Evolutionary conservation across 1,139 yeast genomes (phyloP).

Genomic region (Scheffersomyces segobiensis): DNA sequence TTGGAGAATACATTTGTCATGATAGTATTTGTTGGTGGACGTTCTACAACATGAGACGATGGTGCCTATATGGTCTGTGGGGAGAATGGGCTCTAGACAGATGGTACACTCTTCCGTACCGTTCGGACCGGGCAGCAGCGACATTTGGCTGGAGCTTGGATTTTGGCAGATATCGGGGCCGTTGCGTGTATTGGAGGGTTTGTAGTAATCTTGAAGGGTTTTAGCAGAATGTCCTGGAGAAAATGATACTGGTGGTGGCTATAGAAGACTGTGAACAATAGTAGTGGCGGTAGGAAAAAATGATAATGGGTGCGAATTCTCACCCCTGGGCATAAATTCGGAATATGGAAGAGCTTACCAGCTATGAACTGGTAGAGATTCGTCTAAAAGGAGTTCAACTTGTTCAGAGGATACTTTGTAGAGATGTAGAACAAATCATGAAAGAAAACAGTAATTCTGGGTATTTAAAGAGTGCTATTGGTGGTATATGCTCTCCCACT

Average conservation of each 20-base stretch:
- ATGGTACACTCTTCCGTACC: conserved; percentile 45
- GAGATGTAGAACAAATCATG: not conserved
- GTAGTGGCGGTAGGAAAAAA: not conserved
- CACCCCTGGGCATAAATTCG: not conserved
- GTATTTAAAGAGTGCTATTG: not conserved
- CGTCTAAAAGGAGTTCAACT: not conserved
- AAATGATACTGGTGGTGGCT: not conserved
- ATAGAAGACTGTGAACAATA: not conserved
- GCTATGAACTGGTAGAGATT: not conserved
- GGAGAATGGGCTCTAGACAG: conserved; percentile 43
- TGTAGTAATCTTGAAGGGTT: not conserved
- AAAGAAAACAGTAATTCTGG: not conserved
- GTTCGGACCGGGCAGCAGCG: not conserved
- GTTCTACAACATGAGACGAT: conserved; percentile 32
- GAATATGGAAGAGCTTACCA: not conserved
- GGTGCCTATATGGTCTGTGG: conserved; percentile 29
- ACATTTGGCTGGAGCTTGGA: not conserved
- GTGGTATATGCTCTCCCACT: not conserved
- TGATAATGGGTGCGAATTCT: not conserved
- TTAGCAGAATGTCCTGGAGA: not conserved
- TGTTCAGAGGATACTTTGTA: too few species aligned
- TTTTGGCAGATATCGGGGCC: not conserved
- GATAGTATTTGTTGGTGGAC: conserved; percentile 37
- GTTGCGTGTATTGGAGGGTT: not conserved
- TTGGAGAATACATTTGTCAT: conserved; percentile 42